These are phyloP conservation scores for Venturia aucupariae DNA, from an alignment of 2,329 filamentous ascomycete genomes.

Conservation along the genomic window DNA sequence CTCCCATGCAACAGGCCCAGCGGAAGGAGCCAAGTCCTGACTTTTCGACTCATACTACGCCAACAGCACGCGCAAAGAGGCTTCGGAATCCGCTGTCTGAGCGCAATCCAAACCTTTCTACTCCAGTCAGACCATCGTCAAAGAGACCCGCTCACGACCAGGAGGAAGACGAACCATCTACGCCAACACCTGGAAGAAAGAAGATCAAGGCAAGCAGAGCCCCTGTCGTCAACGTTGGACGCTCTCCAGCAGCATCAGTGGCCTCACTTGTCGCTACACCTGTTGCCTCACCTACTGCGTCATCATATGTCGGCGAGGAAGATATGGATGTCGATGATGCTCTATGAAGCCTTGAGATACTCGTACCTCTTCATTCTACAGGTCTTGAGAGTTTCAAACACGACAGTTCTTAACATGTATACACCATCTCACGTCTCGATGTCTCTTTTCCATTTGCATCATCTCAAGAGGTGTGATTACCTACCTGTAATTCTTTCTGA, in stretches of 20 bases:
- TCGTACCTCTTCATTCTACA: too few species aligned
- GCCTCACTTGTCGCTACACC: background rate
- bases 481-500: background rate
- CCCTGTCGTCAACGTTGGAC: background rate
- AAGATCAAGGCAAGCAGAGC: constrained; percentile 6
- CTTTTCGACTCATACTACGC: background rate
- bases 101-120: background rate
- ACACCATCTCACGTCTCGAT: background rate
- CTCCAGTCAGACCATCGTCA: background rate
- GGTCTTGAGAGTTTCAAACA: background rate
- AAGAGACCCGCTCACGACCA: background rate
- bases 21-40: background rate
- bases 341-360: background rate
- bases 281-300: background rate
- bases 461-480: background rate
- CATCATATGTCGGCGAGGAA: background rate
- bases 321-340: background rate
- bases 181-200: background rate
- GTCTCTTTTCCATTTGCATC: background rate
- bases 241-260: background rate
- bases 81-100: background rate
- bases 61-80: background rate
- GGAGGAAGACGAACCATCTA: background rate
- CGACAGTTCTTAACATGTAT: background rate
- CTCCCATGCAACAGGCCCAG: background rate